Evolutionary conservation across 1,139 yeast genomes (phyloP), one percentile per base, ranked within the genome.

Genomic region (Saccharomycopsis crataegensis): DNA sequence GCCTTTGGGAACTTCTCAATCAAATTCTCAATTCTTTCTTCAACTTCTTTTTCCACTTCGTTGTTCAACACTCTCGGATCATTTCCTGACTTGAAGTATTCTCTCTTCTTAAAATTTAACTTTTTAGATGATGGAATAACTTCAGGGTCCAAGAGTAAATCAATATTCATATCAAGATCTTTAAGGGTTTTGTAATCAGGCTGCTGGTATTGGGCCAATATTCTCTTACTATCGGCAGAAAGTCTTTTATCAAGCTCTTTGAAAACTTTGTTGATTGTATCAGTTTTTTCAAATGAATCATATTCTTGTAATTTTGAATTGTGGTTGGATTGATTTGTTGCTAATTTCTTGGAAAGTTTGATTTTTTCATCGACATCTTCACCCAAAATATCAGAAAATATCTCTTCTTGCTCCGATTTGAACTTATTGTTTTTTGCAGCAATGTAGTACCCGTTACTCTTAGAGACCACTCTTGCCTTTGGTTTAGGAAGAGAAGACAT

Each of bases 1-100:
- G 49, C 56, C 38, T 53, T 55, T 38, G 58, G 58, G 16, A 55
- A 53, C 40, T 47, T 50, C 6, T 55, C 54, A 41, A 55, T 34
- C 40, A 55, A 48, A 6, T 52, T 45, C 17, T 46, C 36, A 14
- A 53, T 50, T 41, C 51, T 34, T 38, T 49, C 46, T 16, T 53
- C 48, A 9, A 40, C 49, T 8, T 55, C 54, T 40, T 46, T 36
- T 28, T 47, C 56, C 28, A 53, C 22, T 12, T 42, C 38, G 16
- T 46, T 44, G 8, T 53, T 52, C 22, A 55, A 43, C 16, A 33
- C 43, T n/a, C 43, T 42, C n/a, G 50, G 22, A 8, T 47, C 53
- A 32, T 38, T 32, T n/a, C 28, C 44, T 12, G 33, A 32, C n/a
- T 50, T 53, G 50, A 55, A 55, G 33, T 52, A 55, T 8, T 55